Percentiles rank a stretch among this genome's conserved stretches.
Conservation (phyloP, 2,329 filamentous ascomycete genomes). For the Cladosporium cucumerinum region DNA sequence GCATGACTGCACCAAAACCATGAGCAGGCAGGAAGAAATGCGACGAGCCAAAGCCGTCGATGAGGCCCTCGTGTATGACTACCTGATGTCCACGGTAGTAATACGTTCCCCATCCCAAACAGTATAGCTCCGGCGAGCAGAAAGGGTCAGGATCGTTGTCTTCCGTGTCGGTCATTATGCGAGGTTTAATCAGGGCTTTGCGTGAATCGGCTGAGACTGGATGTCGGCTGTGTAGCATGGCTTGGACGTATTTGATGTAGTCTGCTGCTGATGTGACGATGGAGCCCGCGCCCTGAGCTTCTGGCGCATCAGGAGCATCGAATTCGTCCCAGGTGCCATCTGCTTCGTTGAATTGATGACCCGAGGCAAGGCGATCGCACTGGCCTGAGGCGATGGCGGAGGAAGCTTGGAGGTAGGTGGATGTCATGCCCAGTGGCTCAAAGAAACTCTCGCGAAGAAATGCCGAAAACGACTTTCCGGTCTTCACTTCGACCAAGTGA, state of each 20-base stretch:
- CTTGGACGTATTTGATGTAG: slow-evolving; percentile 32
- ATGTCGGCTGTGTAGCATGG: slow-evolving; percentile 29
- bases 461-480: slow-evolving; percentile 38
- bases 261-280: slow-evolving; percentile 38
- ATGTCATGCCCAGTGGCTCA: slow-evolving; percentile 47
- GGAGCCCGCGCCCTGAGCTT: slow-evolving; percentile 44
- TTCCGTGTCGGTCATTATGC: slow-evolving; percentile 26
- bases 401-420: slow-evolving; percentile 38
- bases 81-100: slow-evolving; percentile 33
- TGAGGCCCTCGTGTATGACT: slow-evolving; percentile 31
- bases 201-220: slow-evolving; percentile 29
- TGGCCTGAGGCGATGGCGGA: slow-evolving; percentile 23
- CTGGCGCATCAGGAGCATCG: slow-evolving; percentile 33
- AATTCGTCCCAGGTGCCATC: slow-evolving; percentile 29
- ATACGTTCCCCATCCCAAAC: slow-evolving; percentile 29
- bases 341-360: slow-evolving; percentile 29
- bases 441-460: slow-evolving; percentile 46
- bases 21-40: slow-evolving; percentile 32
- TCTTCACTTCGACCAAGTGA: slow-evolving; percentile 47
- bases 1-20: slow-evolving; percentile 31
- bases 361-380: slow-evolving; percentile 37
- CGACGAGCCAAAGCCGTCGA: slow-evolving; percentile 29
- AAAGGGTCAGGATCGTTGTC: slow-evolving; percentile 20
- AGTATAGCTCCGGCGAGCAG: slow-evolving; percentile 27
- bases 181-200: slow-evolving; percentile 26